These are phyloP conservation scores for Exophiala lecanii-corni DNA, from an alignment of 2,329 filamentous ascomycete genomes.

Conservation along the genomic window DNA sequence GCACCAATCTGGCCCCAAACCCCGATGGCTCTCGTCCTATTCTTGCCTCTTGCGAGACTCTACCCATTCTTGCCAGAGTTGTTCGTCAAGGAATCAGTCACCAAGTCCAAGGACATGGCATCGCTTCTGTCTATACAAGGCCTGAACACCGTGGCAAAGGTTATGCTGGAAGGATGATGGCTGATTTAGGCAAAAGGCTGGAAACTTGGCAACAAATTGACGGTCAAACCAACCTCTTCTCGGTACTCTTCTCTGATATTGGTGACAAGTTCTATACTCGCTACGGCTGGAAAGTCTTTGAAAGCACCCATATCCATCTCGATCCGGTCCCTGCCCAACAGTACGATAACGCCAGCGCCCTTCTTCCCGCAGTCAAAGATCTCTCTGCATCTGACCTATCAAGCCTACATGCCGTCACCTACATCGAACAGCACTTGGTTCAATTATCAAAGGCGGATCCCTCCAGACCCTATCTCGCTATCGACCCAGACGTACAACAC, in stretches of 20 bases:
- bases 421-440: conserved; percentile 54
- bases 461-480: conserved; percentile 55
- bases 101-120: conserved; percentile 59
- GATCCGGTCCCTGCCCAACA: conserved; percentile 34
- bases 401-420: conserved; percentile 54
- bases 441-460: conserved; percentile 36
- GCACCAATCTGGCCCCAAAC: conserved; percentile 35
- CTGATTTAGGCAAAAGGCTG: conserved; percentile 55
- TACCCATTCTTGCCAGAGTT: conserved; percentile 43
- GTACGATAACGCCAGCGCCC: conserved; percentile 22
- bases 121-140: conserved; percentile 75
- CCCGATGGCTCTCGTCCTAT: conserved; percentile 41
- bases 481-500: conserved; percentile 63
- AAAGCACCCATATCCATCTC: conserved; percentile 68
- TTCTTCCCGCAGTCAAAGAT: conserved; percentile 30
- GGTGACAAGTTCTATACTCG: conserved; percentile 75
- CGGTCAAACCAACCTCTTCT: conserved; percentile 55
- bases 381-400: conserved; percentile 37
- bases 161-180: conserved; percentile 73
- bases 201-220: conserved; percentile 48
- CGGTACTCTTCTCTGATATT: conserved; percentile 80
- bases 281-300: conserved; percentile 71
- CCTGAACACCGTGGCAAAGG: conserved; percentile 63
- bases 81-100: conserved; percentile 44
- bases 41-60: conserved; percentile 56